phyloP scores from a whole-genome alignment of 23 red algal species.

The Gracilaria caudata region DNA sequence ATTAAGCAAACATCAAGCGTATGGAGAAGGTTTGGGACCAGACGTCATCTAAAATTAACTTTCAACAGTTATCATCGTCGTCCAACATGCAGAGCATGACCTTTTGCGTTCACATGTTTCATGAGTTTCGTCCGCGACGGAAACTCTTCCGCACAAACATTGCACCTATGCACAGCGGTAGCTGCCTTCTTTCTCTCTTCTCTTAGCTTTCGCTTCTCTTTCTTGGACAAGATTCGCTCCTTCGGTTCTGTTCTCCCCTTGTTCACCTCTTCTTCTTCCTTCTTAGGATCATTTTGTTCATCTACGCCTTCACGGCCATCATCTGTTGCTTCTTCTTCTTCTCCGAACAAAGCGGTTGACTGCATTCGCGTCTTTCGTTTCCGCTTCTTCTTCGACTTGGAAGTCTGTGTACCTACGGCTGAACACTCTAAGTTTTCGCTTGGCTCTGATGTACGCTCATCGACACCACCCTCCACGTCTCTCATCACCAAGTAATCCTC shows the following conservation, averaged over 20 bases:
- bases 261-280: neutral
- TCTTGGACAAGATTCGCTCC: conserved; percentile 35
- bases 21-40: neutral
- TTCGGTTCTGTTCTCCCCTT: neutral
- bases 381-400: conserved; percentile 52
- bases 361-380: conserved; percentile 18
- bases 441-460: conserved; percentile 10
- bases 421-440: neutral
- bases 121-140: conserved; percentile 82
- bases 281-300: neutral
- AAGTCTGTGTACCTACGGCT: neutral
- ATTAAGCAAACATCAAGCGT: too few species aligned
- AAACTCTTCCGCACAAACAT: conserved; percentile 74
- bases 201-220: conserved; percentile 54
- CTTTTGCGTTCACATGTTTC: conserved; percentile 67
- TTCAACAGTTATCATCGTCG: neutral
- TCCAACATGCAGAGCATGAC: conserved; percentile 72
- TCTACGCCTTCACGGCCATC: neutral
- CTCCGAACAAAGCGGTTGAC: neutral
- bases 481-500: conserved; percentile 20
- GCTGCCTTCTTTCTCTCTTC: conserved; percentile 48
- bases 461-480: neutral
- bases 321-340: neutral
- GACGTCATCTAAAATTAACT: neutral
- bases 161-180: conserved; percentile 40